Evolutionary conservation across 768 basidiomycete genomes (phyloP).

Genomic region (Leccinum uliginosum): DNA sequence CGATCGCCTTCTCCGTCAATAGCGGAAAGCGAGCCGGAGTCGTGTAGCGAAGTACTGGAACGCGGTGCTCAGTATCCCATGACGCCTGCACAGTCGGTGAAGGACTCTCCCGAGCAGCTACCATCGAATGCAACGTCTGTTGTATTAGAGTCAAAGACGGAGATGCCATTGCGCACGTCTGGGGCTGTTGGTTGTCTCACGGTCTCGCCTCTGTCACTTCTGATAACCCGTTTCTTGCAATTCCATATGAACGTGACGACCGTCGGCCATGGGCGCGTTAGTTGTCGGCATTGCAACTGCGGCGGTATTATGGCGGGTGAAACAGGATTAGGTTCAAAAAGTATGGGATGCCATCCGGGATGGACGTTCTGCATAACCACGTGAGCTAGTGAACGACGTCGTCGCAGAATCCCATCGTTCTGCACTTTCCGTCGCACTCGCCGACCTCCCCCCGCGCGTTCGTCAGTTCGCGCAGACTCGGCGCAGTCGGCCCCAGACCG

Average conservation of each 20-base stretch:
- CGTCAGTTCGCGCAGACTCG: no score
- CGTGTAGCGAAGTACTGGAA: constrained; percentile 16
- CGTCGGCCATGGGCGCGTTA: constrained; percentile 61
- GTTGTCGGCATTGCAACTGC: constrained; percentile 65
- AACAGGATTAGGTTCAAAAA: constrained; percentile 33
- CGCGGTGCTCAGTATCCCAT: constrained; percentile 25
- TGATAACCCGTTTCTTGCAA: constrained; percentile 26
- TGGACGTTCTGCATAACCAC: no score
- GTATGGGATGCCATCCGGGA: constrained; percentile 13
- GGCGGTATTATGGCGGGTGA: constrained; percentile 71
- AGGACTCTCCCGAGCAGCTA: constrained; percentile 26
- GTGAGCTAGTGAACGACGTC: no score
- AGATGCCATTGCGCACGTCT: constrained; percentile 17
- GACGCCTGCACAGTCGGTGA: constrained; percentile 29
- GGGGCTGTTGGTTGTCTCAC: constrained; percentile 29
- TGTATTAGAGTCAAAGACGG: constrained; percentile 14
- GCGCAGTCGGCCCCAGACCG: no score
- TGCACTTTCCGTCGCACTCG: no score
- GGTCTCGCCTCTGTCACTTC: constrained; percentile 2
- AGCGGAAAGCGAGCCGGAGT: constrained; percentile 28
- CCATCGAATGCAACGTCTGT: constrained; percentile 7
- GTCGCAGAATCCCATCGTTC: no score
- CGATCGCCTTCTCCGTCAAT: constrained; percentile 30
- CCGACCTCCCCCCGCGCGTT: no score
- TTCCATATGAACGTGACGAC: constrained; percentile 33